Evolutionary conservation across 495 filamentous ascomycete species (phyloP).

Genomic region (Hypomontagnella submonticulosa): DNA sequence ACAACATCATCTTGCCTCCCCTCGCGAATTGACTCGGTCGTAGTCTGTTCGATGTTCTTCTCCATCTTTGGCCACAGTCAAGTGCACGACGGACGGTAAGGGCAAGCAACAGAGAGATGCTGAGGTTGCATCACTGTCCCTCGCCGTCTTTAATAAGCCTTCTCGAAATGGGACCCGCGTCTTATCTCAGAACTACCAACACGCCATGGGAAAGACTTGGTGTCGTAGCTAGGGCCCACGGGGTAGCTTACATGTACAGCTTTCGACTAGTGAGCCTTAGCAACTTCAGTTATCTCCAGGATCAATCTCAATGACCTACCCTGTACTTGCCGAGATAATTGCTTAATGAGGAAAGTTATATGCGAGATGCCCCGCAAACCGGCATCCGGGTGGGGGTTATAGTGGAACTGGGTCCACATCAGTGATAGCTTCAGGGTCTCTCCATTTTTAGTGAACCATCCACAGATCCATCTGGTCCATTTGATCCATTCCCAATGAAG

Average conservation of each 20-base stretch:
- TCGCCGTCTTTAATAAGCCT: conserved; percentile 15
- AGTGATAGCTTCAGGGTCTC: conserved; percentile 12
- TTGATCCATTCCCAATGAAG: conserved; percentile 6
- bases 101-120: neutral
- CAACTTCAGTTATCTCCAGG: conserved; percentile 18
- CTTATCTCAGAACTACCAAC: conserved; percentile 18
- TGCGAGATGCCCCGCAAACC: conserved; percentile 4
- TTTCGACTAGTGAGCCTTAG: conserved; percentile 2
- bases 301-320: neutral
- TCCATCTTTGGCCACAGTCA: conserved; percentile 16
- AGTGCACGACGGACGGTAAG: neutral
- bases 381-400: too few relatives aligned
- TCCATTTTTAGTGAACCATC: neutral
- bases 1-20: conserved; percentile 42
- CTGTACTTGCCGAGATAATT: conserved; percentile 16
- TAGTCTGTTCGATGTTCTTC: conserved; percentile 21
- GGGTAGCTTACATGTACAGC: conserved; percentile 12
- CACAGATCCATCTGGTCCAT: too few relatives aligned
- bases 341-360: conserved; percentile 3
- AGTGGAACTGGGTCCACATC: conserved; percentile 4
- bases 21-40: conserved; percentile 17
- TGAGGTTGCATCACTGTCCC: conserved; percentile 12
- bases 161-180: neutral
- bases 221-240: conserved; percentile 19
- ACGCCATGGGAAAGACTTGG: neutral